Conservation (phyloP, 225 moss, liverwort and hornwort genomes). For the Climacium dendroides region DNA sequence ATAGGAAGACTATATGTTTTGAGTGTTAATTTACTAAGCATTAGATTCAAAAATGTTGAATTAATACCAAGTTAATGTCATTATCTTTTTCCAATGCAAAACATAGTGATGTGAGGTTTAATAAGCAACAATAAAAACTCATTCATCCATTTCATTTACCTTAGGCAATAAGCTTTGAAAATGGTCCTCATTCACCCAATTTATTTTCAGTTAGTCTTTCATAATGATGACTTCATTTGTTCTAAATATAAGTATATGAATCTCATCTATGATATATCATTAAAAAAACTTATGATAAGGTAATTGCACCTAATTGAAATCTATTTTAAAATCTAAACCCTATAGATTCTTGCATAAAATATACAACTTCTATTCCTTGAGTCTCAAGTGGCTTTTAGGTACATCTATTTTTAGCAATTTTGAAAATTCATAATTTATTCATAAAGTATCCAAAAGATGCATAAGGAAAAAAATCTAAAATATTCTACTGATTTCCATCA, state of each 20-base stretch:
- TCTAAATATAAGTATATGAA: not conserved
- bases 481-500: not conserved
- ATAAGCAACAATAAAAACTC: too few relatives aligned
- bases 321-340: rapidly evolving
- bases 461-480: not conserved
- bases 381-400: rapidly evolving
- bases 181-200: too few relatives aligned
- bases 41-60: too few relatives aligned
- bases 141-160: too few relatives aligned
- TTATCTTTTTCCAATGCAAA: too few relatives aligned
- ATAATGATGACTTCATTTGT: not conserved
- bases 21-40: too few relatives aligned
- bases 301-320: not conserved
- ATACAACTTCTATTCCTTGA: not conserved
- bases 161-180: too few relatives aligned
- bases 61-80: too few relatives aligned
- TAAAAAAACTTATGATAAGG: not conserved
- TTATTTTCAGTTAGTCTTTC: not conserved
- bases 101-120: too few relatives aligned
- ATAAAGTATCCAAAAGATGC: not conserved
- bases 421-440: not conserved
- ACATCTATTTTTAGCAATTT: not conserved
- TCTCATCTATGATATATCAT: not conserved
- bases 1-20: not conserved
- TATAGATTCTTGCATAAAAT: not conserved